phyloP scores from a whole-genome alignment of 2,329 filamentous ascomycete genomes.

The Podosphaera xanthii region DNA sequence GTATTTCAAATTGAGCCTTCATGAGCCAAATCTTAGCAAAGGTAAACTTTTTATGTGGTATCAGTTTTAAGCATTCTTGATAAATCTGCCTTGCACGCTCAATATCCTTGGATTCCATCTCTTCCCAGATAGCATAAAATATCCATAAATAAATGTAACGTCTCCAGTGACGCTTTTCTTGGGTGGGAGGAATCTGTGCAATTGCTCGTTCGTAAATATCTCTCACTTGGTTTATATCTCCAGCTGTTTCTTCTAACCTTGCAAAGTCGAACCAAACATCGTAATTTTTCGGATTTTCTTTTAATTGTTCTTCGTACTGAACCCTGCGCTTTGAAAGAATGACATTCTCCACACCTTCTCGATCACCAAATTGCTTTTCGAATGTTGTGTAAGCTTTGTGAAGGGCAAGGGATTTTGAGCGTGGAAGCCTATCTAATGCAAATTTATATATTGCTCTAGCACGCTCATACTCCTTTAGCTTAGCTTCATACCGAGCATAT shows the following conservation, averaged over 20 bases:
- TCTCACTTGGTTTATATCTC: slow-evolving; percentile 60
- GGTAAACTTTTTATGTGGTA: slow-evolving; percentile 92
- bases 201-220: slow-evolving; percentile 93
- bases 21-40: slow-evolving; percentile 93
- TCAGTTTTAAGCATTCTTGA: slow-evolving; percentile 60
- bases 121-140: slow-evolving; percentile 91
- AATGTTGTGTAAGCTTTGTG: slow-evolving; percentile 95
- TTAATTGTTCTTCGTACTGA: slow-evolving; percentile 83
- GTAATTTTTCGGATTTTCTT: slow-evolving; percentile 89
- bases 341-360: slow-evolving; percentile 83
- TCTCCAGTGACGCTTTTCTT: slow-evolving; percentile 93
- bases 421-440: slow-evolving; percentile 71
- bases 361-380: slow-evolving; percentile 92
- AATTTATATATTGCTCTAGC: slow-evolving; percentile 93
- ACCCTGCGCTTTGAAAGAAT: slow-evolving; percentile 83
- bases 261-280: slow-evolving; percentile 95
- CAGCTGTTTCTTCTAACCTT: slow-evolving; percentile 65
- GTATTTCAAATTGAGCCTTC: slow-evolving; percentile 81
- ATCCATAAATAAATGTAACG: slow-evolving; percentile 96
- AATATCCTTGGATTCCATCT: slow-evolving; percentile 59
- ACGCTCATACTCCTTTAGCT: slow-evolving; percentile 85
- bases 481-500: slow-evolving; percentile 86
- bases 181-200: slow-evolving; percentile 79
- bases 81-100: slow-evolving; percentile 76
- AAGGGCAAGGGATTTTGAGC: slow-evolving; percentile 61